Evolutionary conservation across 352 stramenopile genomes (phyloP).

Genomic region (Pythium graminicola): DNA sequence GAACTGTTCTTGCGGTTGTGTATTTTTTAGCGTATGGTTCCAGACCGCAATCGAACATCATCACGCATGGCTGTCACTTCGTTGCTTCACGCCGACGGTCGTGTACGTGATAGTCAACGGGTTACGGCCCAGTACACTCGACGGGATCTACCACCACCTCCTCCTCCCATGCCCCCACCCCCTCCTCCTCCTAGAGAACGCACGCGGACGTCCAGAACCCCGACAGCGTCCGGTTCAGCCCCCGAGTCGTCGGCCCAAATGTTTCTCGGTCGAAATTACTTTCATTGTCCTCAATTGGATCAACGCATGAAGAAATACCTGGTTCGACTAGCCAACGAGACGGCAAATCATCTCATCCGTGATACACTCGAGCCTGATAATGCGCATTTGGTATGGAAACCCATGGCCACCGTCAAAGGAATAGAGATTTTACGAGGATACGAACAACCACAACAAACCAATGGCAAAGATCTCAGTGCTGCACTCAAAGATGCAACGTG

Average conservation of each 20-base stretch:
- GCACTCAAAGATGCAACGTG: conserved; percentile 40
- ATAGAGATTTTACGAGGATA: conserved; percentile 54
- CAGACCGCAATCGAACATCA: too few relatives aligned
- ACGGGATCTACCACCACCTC: background rate
- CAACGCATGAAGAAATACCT: conserved; percentile 73
- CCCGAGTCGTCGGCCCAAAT: conserved; percentile 1
- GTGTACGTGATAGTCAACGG: too few relatives aligned
- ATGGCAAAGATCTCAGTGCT: background rate
- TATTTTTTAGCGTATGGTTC: too few relatives aligned
- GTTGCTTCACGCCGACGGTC: too few relatives aligned
- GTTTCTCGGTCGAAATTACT: conserved; percentile 39
- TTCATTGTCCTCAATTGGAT: conserved; percentile 53
- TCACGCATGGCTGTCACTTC: too few relatives aligned
- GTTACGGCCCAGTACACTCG: too few relatives aligned
- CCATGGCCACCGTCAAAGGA: conserved; percentile 34
- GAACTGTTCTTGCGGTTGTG: too few relatives aligned
- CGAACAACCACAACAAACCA: conserved; percentile 24
- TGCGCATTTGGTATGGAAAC: conserved; percentile 49
- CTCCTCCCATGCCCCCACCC: background rate
- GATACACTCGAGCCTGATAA: conserved; percentile 55
- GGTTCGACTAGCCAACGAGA: conserved; percentile 72
- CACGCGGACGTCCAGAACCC: background rate
- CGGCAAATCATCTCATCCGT: conserved; percentile 69
- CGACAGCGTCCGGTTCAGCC: background rate
- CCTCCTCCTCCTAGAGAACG: background rate